A percentile compares a stretch with the other conserved stretches of the same genome.
Conservation (phyloP, 768 basidiomycete species). For the Sutorius australiensis region DNA sequence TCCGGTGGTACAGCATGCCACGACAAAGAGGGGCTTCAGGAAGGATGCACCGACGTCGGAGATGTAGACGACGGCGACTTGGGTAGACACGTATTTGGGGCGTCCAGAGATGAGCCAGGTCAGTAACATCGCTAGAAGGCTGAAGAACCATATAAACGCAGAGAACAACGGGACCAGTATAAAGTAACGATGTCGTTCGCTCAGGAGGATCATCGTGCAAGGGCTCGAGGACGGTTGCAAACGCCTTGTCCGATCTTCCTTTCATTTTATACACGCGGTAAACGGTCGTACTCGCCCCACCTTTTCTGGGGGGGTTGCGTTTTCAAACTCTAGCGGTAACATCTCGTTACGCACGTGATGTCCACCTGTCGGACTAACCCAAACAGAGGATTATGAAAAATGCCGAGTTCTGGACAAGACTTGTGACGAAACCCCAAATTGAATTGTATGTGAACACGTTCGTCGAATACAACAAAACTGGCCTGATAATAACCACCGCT, state of each 20-base stretch:
- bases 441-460: background rate
- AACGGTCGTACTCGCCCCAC: background rate
- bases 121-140: constrained; percentile 65
- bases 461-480: background rate
- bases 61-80: constrained; percentile 64
- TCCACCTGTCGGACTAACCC: background rate
- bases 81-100: constrained; percentile 46
- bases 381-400: background rate
- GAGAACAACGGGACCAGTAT: constrained; percentile 61
- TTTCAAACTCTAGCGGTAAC: background rate
- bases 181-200: constrained; percentile 50
- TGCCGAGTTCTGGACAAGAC: background rate
- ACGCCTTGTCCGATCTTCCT: background rate
- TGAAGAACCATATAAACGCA: constrained; percentile 68
- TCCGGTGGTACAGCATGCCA: constrained; percentile 61
- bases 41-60: constrained; percentile 73
- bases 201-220: constrained; percentile 14
- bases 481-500: background rate
- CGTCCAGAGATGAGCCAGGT: constrained; percentile 67
- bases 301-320: background rate
- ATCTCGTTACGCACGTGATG: no score
- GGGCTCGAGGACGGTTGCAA: background rate
- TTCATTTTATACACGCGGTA: constrained; percentile 10
- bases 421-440: no score
- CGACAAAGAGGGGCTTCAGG: constrained; percentile 73